Percentiles rank a stretch among this genome's conserved stretches.
These are phyloP conservation scores for Aspergillus uvarum DNA, from an alignment of 2,329 filamentous ascomycete genomes.

Conservation along the genomic window DNA sequence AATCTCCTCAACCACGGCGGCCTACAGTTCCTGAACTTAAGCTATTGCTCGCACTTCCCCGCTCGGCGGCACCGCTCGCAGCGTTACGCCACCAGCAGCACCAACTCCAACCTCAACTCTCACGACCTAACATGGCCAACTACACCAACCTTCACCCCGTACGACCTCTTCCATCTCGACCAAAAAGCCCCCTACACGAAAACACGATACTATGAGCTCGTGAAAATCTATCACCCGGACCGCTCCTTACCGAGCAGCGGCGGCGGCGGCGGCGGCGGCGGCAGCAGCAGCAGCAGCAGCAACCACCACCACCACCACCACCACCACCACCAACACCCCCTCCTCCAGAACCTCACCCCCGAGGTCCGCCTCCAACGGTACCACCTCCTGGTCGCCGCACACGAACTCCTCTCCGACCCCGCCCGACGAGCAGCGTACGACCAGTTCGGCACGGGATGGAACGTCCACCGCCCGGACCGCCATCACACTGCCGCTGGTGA, in stretches of 20 bases:
- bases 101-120: slow-evolving; percentile 34
- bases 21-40: slow-evolving; percentile 35
- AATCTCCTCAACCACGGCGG: slow-evolving; percentile 32
- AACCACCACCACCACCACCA: slow-evolving; percentile 43
- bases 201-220: slow-evolving; percentile 79
- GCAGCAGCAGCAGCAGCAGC: too few species aligned
- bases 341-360: slow-evolving; percentile 53
- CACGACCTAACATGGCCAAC: slow-evolving; percentile 44
- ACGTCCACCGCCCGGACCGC: slow-evolving; percentile 43
- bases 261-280: too few species aligned
- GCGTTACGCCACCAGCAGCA: slow-evolving; percentile 31
- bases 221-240: slow-evolving; percentile 96
- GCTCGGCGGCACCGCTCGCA: not conserved
- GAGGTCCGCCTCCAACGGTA: slow-evolving; percentile 80
- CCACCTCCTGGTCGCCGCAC: slow-evolving; percentile 80
- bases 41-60: slow-evolving; percentile 14
- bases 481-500: not conserved
- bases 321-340: slow-evolving; percentile 42
- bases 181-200: slow-evolving; percentile 74
- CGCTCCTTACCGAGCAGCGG: slow-evolving; percentile 37
- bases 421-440: slow-evolving; percentile 80
- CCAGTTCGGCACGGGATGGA: slow-evolving; percentile 77
- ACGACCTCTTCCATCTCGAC: slow-evolving; percentile 74
- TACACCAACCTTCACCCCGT: slow-evolving; percentile 63
- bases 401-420: slow-evolving; percentile 82